Conservation (phyloP, 2,329 filamentous ascomycete species). For the Graphium sp. region DNA sequence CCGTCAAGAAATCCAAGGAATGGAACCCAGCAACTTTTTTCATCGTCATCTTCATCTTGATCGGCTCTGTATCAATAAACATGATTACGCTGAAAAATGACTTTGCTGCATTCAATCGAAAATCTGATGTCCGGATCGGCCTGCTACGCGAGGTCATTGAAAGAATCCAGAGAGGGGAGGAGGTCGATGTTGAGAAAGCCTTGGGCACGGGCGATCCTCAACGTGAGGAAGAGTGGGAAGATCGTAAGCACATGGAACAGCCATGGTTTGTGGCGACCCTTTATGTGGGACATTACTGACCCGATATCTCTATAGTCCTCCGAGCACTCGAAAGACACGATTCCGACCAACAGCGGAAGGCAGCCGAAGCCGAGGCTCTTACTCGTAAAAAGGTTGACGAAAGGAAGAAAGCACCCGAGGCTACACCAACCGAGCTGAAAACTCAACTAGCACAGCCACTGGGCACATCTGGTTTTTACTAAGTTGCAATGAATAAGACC, state of each 20-base stretch:
- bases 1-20: conserved; percentile 33
- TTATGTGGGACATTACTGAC: background rate
- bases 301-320: conserved; percentile 28
- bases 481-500: conserved; percentile 10
- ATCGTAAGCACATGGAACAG: conserved; percentile 35
- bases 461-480: conserved; percentile 35
- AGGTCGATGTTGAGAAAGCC: conserved; percentile 70
- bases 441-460: conserved; percentile 10
- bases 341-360: conserved; percentile 23
- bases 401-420: no score
- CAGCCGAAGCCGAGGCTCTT: conserved; percentile 9
- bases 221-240: conserved; percentile 75
- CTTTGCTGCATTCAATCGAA: conserved; percentile 53
- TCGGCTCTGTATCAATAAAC: conserved; percentile 92
- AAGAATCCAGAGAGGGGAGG: conserved; percentile 51
- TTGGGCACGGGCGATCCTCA: conserved; percentile 63
- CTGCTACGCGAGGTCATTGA: conserved; percentile 61
- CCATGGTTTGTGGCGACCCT: background rate
- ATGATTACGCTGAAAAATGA: conserved; percentile 70
- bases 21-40: conserved; percentile 76
- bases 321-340: conserved; percentile 51
- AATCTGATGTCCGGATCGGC: conserved; percentile 63
- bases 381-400: no score
- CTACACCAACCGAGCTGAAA: no score
- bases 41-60: conserved; percentile 67